phyloP scores from a whole-genome alignment of 2,329 filamentous ascomycete species.

The Epichloe gansuensis region DNA sequence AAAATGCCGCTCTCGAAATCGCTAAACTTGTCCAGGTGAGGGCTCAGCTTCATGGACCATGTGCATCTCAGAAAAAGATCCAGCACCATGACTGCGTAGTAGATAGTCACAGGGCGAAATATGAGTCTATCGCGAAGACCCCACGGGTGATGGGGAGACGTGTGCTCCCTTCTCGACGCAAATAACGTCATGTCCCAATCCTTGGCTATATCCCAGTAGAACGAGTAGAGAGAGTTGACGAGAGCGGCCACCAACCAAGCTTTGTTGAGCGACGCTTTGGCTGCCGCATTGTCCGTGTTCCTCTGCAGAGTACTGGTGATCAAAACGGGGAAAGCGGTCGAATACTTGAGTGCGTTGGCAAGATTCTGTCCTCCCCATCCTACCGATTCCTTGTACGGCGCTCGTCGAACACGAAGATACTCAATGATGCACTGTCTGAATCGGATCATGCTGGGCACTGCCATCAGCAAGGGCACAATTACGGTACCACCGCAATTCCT shows the following conservation, averaged over 20 bases:
- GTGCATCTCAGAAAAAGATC: slow-evolving; percentile 78
- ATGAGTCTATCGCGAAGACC: slow-evolving; percentile 64
- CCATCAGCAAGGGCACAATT: slow-evolving; percentile 73
- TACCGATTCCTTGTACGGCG: slow-evolving; percentile 38
- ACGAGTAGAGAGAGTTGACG: slow-evolving; percentile 84
- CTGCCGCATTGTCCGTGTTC: slow-evolving; percentile 32
- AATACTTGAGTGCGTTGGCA: slow-evolving; percentile 89
- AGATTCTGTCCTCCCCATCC: slow-evolving; percentile 79
- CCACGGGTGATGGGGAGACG: slow-evolving; percentile 54
- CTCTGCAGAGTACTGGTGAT: slow-evolving; percentile 64
- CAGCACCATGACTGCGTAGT: slow-evolving; percentile 67
- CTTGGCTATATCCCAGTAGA: slow-evolving; percentile 94
- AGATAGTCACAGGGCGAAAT: slow-evolving; percentile 59
- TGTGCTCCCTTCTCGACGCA: slow-evolving; percentile 41
- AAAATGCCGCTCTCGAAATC: slow-evolving; percentile 87
- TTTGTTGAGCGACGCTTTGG: slow-evolving; percentile 33
- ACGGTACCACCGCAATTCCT: slow-evolving; percentile 67
- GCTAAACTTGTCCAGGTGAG: slow-evolving; percentile 69
- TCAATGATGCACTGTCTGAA: slow-evolving; percentile 87
- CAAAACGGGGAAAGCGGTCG: slow-evolving; percentile 87
- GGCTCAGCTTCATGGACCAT: slow-evolving; percentile 79
- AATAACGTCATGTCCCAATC: slow-evolving; percentile 94
- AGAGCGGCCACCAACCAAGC: slow-evolving; percentile 61
- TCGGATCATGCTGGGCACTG: slow-evolving; percentile 71
- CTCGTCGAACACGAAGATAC: slow-evolving; percentile 56